These are phyloP conservation scores for Lupinus albus DNA, from an alignment of 306 rosid genomes.

Conservation along the genomic window DNA sequence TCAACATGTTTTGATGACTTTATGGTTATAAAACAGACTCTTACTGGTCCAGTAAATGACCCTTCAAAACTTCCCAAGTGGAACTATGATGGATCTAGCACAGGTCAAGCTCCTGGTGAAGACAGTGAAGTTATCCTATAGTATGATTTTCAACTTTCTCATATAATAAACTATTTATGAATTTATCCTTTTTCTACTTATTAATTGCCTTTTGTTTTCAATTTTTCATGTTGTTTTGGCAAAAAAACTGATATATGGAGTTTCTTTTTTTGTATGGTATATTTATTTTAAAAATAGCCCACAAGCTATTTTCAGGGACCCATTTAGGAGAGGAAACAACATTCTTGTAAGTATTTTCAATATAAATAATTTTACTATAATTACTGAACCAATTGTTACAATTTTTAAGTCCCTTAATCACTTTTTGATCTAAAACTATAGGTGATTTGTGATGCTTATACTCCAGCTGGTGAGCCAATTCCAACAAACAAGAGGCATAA, in stretches of 20 bases:
- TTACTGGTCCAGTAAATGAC: slow-evolving; percentile 57
- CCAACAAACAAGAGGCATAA: slow-evolving; percentile 57
- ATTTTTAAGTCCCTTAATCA: neutral
- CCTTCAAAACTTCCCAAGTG: slow-evolving; percentile 71
- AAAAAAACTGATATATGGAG: slow-evolving; percentile 8
- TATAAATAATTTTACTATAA: neutral
- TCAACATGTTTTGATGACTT: neutral
- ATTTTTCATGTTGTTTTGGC: neutral
- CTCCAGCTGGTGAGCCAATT: slow-evolving; percentile 69
- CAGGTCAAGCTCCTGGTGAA: slow-evolving; percentile 71
- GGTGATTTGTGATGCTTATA: slow-evolving; percentile 69
- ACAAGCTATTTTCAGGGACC: slow-evolving; percentile 70
- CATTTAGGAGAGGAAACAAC: slow-evolving; percentile 65
- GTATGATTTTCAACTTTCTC: slow-evolving; percentile 41
- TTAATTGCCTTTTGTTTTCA: neutral
- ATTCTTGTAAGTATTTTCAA: slow-evolving; percentile 55
- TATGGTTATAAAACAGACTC: slow-evolving; percentile 45
- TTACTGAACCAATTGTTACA: neutral
- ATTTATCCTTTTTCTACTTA: neutral
- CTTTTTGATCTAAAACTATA: neutral
- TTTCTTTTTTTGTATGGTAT: slow-evolving; percentile 8
- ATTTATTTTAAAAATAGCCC: slow-evolving; percentile 47
- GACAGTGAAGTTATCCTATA: slow-evolving; percentile 73
- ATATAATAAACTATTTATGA: neutral
- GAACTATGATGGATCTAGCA: slow-evolving; percentile 76